Conservation (phyloP, 768 basidiomycete species). For the Serendipita sp. region DNA sequence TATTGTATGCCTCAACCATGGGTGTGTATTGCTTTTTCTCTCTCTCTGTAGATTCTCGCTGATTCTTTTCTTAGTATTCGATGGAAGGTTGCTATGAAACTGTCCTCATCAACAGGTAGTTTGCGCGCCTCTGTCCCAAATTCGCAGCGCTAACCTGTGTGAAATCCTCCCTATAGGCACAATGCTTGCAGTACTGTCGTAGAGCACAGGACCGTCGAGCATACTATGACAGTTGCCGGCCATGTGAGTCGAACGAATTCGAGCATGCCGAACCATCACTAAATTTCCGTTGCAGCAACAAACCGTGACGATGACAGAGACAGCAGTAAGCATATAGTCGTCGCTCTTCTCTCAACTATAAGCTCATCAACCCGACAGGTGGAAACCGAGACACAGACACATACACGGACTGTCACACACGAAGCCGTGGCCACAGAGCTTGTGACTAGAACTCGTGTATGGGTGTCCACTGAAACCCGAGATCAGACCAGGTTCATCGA, state of each 20-base stretch:
- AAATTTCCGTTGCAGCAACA: slow-evolving; percentile 1
- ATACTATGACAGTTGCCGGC: slow-evolving; percentile 5
- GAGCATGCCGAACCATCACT: neutral
- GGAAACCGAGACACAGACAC: slow-evolving; percentile 27
- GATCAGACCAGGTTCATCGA: slow-evolving; percentile 41
- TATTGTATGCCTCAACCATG: slow-evolving; percentile 40
- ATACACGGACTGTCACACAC: slow-evolving; percentile 15
- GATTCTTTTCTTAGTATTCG: slow-evolving; percentile 15
- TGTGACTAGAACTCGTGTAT: slow-evolving; percentile 48
- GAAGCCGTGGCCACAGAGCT: slow-evolving; percentile 17
- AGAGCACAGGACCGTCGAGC: slow-evolving; percentile 11
- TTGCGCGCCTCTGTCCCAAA: slow-evolving; percentile 11
- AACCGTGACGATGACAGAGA: slow-evolving; percentile 15
- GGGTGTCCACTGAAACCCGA: slow-evolving; percentile 49
- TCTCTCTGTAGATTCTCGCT: slow-evolving; percentile 5
- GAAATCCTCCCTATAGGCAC: slow-evolving; percentile 4
- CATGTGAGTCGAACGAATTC: neutral
- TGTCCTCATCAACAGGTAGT: slow-evolving; percentile 37
- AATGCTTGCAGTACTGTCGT: slow-evolving; percentile 13
- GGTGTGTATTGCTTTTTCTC: slow-evolving; percentile 30
- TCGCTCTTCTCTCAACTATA: neutral
- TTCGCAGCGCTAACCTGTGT: neutral
- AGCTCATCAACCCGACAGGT: neutral
- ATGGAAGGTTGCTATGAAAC: slow-evolving; percentile 43
- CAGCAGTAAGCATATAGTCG: slow-evolving; percentile 10